Evolutionary conservation across 2,329 filamentous ascomycete species (phyloP), one percentile per base, ranked within the genome.

Genomic region (Lasiodiplodia gonubiensis): DNA sequence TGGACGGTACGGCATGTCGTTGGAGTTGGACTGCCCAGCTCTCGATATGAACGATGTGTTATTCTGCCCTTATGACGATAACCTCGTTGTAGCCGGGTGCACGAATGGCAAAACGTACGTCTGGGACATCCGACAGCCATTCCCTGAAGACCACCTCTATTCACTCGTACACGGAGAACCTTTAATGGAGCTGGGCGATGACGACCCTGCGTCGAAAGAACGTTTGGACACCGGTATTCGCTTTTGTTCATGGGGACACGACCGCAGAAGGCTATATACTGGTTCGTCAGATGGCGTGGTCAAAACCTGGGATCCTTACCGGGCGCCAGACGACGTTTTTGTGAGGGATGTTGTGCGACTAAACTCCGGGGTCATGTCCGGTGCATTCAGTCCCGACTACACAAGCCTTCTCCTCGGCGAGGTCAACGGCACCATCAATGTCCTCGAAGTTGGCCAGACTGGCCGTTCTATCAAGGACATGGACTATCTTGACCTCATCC

Each of bases 1-100:
- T n/a, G 39, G 37, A 4, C 76, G 71, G 66, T 78, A 74, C 49
- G 75, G 73, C 6, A 72, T 69, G 70, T 65, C 70, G 7, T 72
- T 84, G 27, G 83, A 85, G 67, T 80, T 86, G 46, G 83, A 88
- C 59, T 89, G 87, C 70, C 83, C 83, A 27, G 87, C 87, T 0
- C 72, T 83, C 8, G 88, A 90, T 73, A 88, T 89, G 70, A 89
- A 89, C 67, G 86, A 89, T 67, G 78, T 89, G 0, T 78, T 84
- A 0, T 86, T 84, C 70, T 85, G 82, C 67, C 82, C 82, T 0
- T 74, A 81, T 64, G 80, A 84, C 64, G 77, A 84, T 1, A 80
- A 83, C 46, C 79, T 88, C 66, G 77, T 89, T 14, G 85, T 86
- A 8, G 86, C 85, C 14, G 86, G 86, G 12, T 88, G 87, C 69